Conservation (phyloP, 805 yeast genomes). For the Teunomyces tritomae region DNA sequence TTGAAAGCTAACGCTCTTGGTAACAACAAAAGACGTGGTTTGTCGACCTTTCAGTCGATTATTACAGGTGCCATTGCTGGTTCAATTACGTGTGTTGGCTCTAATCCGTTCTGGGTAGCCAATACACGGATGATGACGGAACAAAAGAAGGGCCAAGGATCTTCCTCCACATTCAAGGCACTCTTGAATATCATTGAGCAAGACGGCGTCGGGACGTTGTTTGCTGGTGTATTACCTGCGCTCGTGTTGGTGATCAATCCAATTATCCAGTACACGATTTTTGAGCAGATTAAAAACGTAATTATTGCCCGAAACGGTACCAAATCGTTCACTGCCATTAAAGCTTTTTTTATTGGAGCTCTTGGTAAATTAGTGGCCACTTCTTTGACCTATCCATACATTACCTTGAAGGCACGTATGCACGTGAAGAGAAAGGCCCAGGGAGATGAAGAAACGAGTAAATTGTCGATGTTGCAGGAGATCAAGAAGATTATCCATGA, state of each 20-base stretch:
- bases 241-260: conserved; percentile 84
- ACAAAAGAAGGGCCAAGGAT: conserved; percentile 24
- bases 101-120: conserved; percentile 95
- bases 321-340: conserved; percentile 56
- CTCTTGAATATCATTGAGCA: conserved; percentile 59
- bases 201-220: conserved; percentile 71
- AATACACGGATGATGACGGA: conserved; percentile 83
- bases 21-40: conserved; percentile 32
- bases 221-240: conserved; percentile 87
- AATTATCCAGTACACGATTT: conserved; percentile 85
- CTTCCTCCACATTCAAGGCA: conserved; percentile 51
- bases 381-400: conserved; percentile 83
- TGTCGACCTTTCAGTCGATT: conserved; percentile 66
- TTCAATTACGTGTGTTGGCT: conserved; percentile 71
- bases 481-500: conserved; percentile 56
- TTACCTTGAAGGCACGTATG: conserved; percentile 86
- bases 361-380: conserved; percentile 90
- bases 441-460: conserved; percentile 16
- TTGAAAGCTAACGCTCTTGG: conserved; percentile 29
- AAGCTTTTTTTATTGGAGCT: conserved; percentile 87
- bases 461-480: conserved; percentile 46
- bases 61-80: conserved; percentile 85
- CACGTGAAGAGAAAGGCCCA: conserved; percentile 54
- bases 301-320: conserved; percentile 54
- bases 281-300: conserved; percentile 76